Conservation (phyloP, 139 green algal genomes). For the Tetraselmis striata region DNA sequence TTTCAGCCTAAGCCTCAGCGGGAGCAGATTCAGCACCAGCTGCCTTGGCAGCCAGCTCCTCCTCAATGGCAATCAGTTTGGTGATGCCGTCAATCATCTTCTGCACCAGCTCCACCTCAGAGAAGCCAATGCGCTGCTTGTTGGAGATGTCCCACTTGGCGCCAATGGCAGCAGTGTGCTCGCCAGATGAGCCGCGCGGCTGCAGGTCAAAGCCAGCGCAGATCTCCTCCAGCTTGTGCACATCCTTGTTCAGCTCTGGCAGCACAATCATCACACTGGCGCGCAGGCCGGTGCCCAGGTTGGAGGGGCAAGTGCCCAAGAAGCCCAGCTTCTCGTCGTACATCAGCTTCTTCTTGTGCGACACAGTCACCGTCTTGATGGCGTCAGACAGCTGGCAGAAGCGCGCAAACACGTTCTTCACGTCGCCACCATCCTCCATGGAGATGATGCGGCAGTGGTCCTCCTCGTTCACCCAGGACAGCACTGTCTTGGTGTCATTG, state of each 20-base stretch:
- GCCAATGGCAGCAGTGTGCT: slow-evolving; percentile 11
- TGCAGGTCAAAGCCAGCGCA: slow-evolving; percentile 13
- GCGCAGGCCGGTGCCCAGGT: slow-evolving; percentile 14
- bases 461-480: slow-evolving; percentile 15
- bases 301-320: slow-evolving; percentile 14
- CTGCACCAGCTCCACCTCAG: slow-evolving; percentile 17
- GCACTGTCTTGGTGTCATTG: slow-evolving; percentile 12
- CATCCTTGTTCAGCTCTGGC: slow-evolving; percentile 12
- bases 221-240: slow-evolving; percentile 14
- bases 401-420: slow-evolving; percentile 10
- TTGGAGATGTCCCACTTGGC: slow-evolving; percentile 15
- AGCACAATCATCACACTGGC: slow-evolving; percentile 13
- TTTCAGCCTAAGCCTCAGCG: not conserved
- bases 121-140: slow-evolving; percentile 17
- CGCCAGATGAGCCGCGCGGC: slow-evolving; percentile 9
- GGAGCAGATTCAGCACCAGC: not conserved
- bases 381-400: slow-evolving; percentile 13
- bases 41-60: slow-evolving; percentile 12
- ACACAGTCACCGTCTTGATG: slow-evolving; percentile 10
- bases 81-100: slow-evolving; percentile 18
- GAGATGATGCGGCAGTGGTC: slow-evolving; percentile 19
- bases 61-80: slow-evolving; percentile 14
- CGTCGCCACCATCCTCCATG: slow-evolving; percentile 14
- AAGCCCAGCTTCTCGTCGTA: slow-evolving; percentile 8
- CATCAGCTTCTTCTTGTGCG: slow-evolving; percentile 9